Evolutionary conservation across 176 grass and related monocot genomes (phyloP), one percentile per base, ranked within the genome.

Genomic region (Guadua angustifolia): DNA sequence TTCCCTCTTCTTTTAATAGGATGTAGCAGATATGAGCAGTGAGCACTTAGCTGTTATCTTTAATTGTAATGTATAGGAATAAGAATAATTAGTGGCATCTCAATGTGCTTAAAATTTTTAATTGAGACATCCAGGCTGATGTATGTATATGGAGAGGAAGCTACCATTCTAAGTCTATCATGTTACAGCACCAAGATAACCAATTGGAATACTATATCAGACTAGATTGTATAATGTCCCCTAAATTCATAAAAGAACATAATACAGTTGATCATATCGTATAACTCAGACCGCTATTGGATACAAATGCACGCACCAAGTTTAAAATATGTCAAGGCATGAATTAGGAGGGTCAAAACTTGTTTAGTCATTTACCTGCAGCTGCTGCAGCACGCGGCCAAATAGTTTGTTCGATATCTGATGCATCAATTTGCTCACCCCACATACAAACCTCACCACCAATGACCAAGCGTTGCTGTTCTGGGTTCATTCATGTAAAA

Each of bases 361-460:
- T 19, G 43, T 43, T 16, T 50, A 50, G 25, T 68, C 58, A 76
- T 55, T 87, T 85, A 98, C 92, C 95, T 91, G 95, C 95, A 51
- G 95, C 91, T 69, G 95, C 95, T 63, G 95, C 91, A 57, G 90
- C 95, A 53, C 95, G 91, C 47, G 95, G 95, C 95, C 92, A 98
- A 81, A 98, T 98, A 53, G 91, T 98, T 75, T 91, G 91, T 69
- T 98, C 75, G 32, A 98, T 98, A 82, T 95, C 92, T 17, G 95
- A 98, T 26, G 87, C 81, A 85, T 98, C 93, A 38, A 93, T 95
- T 55, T 93, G 89, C 61, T 98, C 95, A 6, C 87, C 92, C 91
- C 92, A 98, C 95, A 90, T 88, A 77, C 92, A 98, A 49, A 98
- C 91, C 79, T 98, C 95, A 32, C 95, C 92, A 33, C 95, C 95